Evolutionary conservation across 2,329 filamentous ascomycete species (phyloP).

Genomic region (Aureobasidium sp.): DNA sequence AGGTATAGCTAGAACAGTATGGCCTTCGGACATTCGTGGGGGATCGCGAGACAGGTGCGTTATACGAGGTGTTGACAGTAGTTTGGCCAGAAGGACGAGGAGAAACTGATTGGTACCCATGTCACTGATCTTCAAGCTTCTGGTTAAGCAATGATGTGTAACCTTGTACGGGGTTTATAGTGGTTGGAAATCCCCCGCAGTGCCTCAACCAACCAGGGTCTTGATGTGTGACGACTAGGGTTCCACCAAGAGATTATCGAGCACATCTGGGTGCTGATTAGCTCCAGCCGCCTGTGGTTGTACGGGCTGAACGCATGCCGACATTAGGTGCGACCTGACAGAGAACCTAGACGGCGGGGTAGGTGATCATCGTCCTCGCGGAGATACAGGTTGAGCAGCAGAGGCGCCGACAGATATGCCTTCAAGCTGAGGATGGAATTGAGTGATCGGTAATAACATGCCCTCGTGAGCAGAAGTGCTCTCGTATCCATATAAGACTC

Average conservation of each 20-base stretch:
- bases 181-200: background rate
- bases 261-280: background rate
- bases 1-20: background rate
- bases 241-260: background rate
- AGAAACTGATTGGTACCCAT: background rate
- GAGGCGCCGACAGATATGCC: background rate
- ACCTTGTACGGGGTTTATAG: background rate
- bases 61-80: background rate
- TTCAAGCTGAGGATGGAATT: background rate
- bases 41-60: background rate
- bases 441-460: background rate
- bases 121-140: background rate
- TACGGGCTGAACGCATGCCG: background rate
- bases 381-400: background rate
- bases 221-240: background rate
- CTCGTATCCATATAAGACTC: background rate
- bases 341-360: background rate
- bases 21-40: constrained; percentile 4
- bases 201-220: background rate
- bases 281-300: background rate
- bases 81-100: background rate
- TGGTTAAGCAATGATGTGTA: background rate
- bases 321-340: background rate
- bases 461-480: background rate
- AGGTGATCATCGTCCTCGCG: background rate